These are phyloP conservation scores for Orychophragmus violaceus DNA, from an alignment of 345 rosid genomes.

Conservation along the genomic window DNA sequence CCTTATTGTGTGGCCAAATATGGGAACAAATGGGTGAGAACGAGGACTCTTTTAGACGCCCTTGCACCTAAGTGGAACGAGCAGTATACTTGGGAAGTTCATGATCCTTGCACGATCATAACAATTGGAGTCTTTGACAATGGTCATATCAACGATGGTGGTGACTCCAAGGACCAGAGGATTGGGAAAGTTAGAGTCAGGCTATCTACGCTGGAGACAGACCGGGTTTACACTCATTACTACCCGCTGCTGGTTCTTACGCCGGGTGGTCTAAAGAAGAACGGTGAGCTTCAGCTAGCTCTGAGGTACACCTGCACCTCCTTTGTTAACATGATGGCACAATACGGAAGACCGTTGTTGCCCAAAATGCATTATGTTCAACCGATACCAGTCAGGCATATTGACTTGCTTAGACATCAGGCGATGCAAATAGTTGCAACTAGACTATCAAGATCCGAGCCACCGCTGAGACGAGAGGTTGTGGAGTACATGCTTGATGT, in stretches of 20 bases:
- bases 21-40: constrained; percentile 95
- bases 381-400: constrained; percentile 69
- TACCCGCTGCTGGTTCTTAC: constrained; percentile 80
- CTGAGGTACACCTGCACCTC: constrained; percentile 81
- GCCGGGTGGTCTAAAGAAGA: constrained; percentile 65
- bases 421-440: constrained; percentile 82
- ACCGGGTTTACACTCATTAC: constrained; percentile 83
- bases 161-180: constrained; percentile 57
- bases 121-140: constrained; percentile 91
- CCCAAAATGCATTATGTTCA: constrained; percentile 92
- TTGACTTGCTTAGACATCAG: constrained; percentile 74
- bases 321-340: constrained; percentile 81
- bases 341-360: constrained; percentile 79
- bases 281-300: constrained; percentile 91
- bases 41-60: constrained; percentile 81
- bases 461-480: constrained; percentile 75
- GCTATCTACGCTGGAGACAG: constrained; percentile 78
- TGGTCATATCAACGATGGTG: constrained; percentile 64
- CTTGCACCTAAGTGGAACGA: constrained; percentile 85
- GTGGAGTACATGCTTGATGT: constrained; percentile 97
- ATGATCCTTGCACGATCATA: constrained; percentile 87
- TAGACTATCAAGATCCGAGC: constrained; percentile 79
- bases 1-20: constrained; percentile 95
- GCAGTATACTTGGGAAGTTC: constrained; percentile 96
- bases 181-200: constrained; percentile 94